Base-by-base conservation (phyloP, 1,139 yeast species). In the Zygosaccharomyces sapae region DNA sequence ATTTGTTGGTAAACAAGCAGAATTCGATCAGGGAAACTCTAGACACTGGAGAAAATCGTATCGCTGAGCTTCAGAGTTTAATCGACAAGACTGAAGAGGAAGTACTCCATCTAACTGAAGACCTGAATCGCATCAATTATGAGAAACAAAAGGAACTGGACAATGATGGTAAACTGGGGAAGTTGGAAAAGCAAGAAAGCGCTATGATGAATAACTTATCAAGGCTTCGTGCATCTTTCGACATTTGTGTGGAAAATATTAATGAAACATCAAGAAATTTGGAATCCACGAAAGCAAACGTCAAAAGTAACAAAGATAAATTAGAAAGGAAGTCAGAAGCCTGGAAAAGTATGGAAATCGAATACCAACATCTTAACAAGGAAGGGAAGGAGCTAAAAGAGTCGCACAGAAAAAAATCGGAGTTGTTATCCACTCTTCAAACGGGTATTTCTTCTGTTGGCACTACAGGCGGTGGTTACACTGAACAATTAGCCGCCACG, bases 401-500 rank as follows among this genome's bases (percentile, higher is more conserved):
- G 5, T 73, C 74, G n/a, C 74, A 77, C 50, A 71, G 73, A 31
- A 76, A 73, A 52, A 86, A 86, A 56, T 95, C 88, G 59, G 97
- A 90, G 54, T 72, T 90, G 18, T 69, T 88, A 12, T 83, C 95
- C 4, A 82, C 95, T 0, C 72, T 94, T 36, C 82, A 92, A 0
- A 90, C 97, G 0, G 98, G 98, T 57, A 82, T 92, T 10, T 86
- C 97, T 0, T 79, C 95, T 0, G 83, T 81, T 48, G 97, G 96
- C 43, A 75, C 72, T 58, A 74, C 83, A 1, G 86, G 86, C 52
- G 83, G 89, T 31, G 97, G 97, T 10, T 92, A 88, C 63, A 73
- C 78, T 48, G 76, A 83, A 3, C 96, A 89, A 58, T 69, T 89
- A 30, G 79, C 80, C 47, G 82, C 79, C 43, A 83, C 80, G 2